phyloP scores from a whole-genome alignment of 208 protist species.

The Leishmania guyanensis region DNA sequence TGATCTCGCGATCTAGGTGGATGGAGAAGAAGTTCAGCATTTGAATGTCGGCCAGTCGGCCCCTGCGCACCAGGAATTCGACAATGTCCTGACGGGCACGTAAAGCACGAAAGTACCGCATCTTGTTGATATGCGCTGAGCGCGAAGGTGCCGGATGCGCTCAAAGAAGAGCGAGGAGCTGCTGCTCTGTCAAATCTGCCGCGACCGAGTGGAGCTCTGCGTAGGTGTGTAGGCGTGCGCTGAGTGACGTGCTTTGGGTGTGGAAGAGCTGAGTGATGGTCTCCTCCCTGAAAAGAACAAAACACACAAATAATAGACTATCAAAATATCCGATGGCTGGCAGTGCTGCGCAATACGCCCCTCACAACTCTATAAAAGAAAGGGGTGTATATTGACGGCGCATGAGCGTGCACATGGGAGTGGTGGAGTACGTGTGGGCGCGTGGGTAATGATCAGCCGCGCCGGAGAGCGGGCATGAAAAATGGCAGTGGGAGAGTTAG shows the following conservation, averaged over 20 bases:
- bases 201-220: not conserved
- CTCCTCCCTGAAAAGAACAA: not conserved
- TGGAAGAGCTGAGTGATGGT: not conserved
- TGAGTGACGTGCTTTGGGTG: not conserved
- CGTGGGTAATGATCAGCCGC: not conserved
- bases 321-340: not conserved
- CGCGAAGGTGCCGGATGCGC: not conserved
- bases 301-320: not conserved
- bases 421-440: not conserved
- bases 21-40: conserved; percentile 70
- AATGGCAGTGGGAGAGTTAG: no score
- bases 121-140: conserved; percentile 9
- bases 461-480: no score
- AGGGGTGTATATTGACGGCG: not conserved
- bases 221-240: not conserved
- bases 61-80: conserved; percentile 60
- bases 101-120: conserved; percentile 25
- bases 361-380: not conserved
- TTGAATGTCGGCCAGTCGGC: conserved; percentile 63
- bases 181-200: not conserved
- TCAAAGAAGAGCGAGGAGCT: no score
- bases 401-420: not conserved
- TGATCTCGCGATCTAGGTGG: conserved; percentile 35
- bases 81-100: conserved; percentile 62
- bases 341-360: not conserved